These are phyloP conservation scores for Vitis rupestris DNA, from an alignment of 164 flowering plant genomes.

Conservation along the genomic window DNA sequence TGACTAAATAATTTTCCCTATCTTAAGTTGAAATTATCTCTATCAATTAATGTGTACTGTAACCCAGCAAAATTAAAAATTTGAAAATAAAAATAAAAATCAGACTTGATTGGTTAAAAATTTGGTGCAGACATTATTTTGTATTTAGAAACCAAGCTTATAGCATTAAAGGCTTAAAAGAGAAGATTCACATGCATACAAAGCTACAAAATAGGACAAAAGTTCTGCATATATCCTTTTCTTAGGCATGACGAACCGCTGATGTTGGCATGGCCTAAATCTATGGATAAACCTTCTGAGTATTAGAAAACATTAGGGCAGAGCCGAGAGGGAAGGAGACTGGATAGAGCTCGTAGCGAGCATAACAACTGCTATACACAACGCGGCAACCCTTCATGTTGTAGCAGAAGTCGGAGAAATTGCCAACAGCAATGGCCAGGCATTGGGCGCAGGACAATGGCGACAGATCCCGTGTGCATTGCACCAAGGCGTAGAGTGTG, in stretches of 20 bases:
- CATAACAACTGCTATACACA: conserved; percentile 52
- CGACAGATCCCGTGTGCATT: conserved; percentile 56
- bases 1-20: too few relatives aligned
- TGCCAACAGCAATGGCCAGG: conserved; percentile 39
- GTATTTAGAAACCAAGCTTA: too few relatives aligned
- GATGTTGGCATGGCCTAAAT: neutral
- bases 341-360: conserved; percentile 60
- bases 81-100: too few relatives aligned
- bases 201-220: too few relatives aligned
- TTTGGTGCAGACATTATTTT: too few relatives aligned
- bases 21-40: too few relatives aligned
- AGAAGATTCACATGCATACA: neutral
- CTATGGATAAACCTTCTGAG: conserved; percentile 12
- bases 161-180: too few relatives aligned
- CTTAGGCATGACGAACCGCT: too few relatives aligned
- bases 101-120: too few relatives aligned
- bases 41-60: too few relatives aligned
- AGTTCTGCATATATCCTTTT: too few relatives aligned
- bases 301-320: neutral
- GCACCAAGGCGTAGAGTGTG: conserved; percentile 48
- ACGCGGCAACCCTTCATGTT: conserved; percentile 49
- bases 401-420: conserved; percentile 31
- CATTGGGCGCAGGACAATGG: conserved; percentile 48
- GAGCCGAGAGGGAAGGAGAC: conserved; percentile 36
- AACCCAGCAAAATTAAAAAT: too few relatives aligned